Conservation (phyloP, 2,329 filamentous ascomycete species). For the Cytospora schulzeri region DNA sequence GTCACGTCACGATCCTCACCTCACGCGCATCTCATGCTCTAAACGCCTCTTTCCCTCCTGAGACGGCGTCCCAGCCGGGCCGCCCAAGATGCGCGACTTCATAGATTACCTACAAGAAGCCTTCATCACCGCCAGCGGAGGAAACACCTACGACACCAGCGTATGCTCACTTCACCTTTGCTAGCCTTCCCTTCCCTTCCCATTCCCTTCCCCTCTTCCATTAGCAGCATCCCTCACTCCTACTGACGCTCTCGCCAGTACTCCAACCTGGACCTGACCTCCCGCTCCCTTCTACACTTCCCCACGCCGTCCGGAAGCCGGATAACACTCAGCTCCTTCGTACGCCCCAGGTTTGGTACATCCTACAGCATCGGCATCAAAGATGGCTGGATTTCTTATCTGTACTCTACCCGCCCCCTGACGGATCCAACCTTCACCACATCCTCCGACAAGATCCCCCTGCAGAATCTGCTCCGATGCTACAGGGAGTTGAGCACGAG, state of each 20-base stretch:
- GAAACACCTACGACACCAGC: conserved; percentile 28
- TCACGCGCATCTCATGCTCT: neutral
- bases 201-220: neutral
- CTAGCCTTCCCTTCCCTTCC: too few relatives aligned
- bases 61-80: neutral
- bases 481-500: conserved; percentile 72
- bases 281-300: conserved; percentile 73
- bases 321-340: conserved; percentile 86
- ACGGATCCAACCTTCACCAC: conserved; percentile 60
- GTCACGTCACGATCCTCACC: neutral
- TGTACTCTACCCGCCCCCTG: conserved; percentile 87
- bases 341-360: conserved; percentile 89
- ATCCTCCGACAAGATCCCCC: conserved; percentile 72
- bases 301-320: conserved; percentile 81
- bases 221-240: neutral
- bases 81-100: conserved; percentile 25
- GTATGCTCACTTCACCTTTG: conserved; percentile 12
- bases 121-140: conserved; percentile 28
- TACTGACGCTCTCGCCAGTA: conserved; percentile 9
- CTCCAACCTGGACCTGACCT: conserved; percentile 49
- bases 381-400: conserved; percentile 94
- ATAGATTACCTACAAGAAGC: conserved; percentile 27
- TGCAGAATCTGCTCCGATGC: conserved; percentile 77
- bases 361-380: conserved; percentile 92
- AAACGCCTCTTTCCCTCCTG: neutral